Evolutionary conservation across 768 basidiomycete genomes (phyloP).

Genomic region (Lentinula edodes): DNA sequence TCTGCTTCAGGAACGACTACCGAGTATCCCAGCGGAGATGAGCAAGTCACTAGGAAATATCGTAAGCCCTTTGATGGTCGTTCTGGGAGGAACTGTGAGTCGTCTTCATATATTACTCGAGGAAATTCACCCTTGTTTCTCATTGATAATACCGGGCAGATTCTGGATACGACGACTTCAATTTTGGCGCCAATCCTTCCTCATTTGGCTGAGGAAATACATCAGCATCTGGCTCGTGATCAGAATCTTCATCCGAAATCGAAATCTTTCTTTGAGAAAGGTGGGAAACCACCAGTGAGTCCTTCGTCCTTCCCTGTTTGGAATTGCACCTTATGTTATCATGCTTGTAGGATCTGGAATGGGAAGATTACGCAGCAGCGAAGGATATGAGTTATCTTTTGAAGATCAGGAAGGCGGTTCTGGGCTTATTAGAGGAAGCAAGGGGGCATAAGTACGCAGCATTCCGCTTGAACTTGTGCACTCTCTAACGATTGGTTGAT

Average conservation of each 20-base stretch:
- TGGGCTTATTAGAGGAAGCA: constrained; percentile 71
- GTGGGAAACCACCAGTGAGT: constrained; percentile 69
- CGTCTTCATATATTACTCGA: constrained; percentile 14
- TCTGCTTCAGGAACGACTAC: constrained; percentile 25
- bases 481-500: not conserved
- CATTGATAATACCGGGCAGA: constrained; percentile 30
- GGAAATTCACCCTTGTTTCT: not conserved
- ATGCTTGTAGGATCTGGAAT: constrained; percentile 42
- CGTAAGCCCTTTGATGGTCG: constrained; percentile 74
- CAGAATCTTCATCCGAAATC: constrained; percentile 22
- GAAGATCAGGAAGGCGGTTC: constrained; percentile 51
- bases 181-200: constrained; percentile 85
- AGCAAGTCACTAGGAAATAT: constrained; percentile 96
- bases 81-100: constrained; percentile 73
- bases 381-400: constrained; percentile 62
- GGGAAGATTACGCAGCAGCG: constrained; percentile 55
- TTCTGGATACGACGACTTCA: constrained; percentile 58
- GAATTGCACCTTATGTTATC: not conserved
- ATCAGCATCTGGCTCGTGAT: constrained; percentile 28
- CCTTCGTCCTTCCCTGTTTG: not conserved
- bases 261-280: constrained; percentile 65
- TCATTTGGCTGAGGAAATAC: constrained; percentile 86
- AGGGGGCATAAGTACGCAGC: constrained; percentile 61
- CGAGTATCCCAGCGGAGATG: constrained; percentile 49
- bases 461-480: not conserved